Evolutionary conservation across 768 basidiomycete genomes (phyloP), one percentile per base, ranked within the genome.

Genomic region (Panaeolus cyanescens): DNA sequence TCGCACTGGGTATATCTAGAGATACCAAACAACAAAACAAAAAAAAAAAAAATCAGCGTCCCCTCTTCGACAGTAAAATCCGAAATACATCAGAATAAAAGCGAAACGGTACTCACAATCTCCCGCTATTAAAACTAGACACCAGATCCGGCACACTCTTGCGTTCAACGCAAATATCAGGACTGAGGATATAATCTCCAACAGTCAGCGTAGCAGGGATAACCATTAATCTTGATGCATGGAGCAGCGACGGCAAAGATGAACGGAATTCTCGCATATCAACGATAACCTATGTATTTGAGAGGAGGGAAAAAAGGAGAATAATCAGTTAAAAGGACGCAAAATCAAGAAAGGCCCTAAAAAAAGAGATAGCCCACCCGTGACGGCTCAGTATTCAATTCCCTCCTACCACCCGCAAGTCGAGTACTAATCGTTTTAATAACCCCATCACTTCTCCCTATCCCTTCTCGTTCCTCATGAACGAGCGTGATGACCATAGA

Each of bases 251-350:
- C 0, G 96, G 97, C 9, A 99, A 76, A 0, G 94, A 87, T 2
- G 96, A 98, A 28, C 95, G 83, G 74, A 99, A 98, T 74, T 99
- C 97, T 65, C 96, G 87, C 85, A 98, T 90, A 73, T 99, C 97
- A 22, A 98, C 95, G 62, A 99, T 88, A 54, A 99, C 89, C 95
- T 97, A 59, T 32, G 9, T 20, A 8, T 5, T 13, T 12, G 8
- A 4, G 15, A 13, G 10, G 4, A 50, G 4, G 10, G 12, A 50
- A 6, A 28, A 13, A n/a, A 5, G 6, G 3, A 30, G 28, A 60
- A 28, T 6, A 55, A 8, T 2, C 32, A 8, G 22, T 53, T 12
- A 54, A 55, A 54, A 22, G 19, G 30, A 59, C 3, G 20, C 3
- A n/a, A n/a, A 55, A 55, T 31, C 13, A 36, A n/a, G 56, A 2